Evolutionary conservation across 2,329 filamentous ascomycete genomes (phyloP), one percentile per base, ranked within the genome.

Genomic region (Sphaerulina musiva): DNA sequence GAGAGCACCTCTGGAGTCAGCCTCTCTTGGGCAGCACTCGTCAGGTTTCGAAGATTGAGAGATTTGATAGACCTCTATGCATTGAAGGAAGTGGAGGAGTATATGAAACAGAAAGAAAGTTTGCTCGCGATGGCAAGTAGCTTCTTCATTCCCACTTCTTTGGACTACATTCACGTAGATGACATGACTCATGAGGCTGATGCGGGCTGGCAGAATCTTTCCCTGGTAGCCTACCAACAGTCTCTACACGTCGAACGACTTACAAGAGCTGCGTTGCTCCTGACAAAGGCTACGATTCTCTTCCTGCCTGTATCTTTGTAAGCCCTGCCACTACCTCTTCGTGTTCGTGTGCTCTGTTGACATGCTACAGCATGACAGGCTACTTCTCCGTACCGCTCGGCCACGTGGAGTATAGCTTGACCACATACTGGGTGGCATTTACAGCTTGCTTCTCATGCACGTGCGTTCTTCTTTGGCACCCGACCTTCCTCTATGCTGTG

Each of bases 151-250:
- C 48, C 44, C 14, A 51, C 41, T 23, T 51, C 44, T 31, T 26
- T 31, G 6, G 48, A 51, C 31, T 20, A 41, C 14, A 17, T 17
- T 17, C 14, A 17, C 20, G 32, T 29, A 36, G 23, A 20, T 20
- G 20, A 20, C 20, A 20, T 20, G 48, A 51, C 14, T 40, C 29
- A 29, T 17, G 9, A 39, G 23, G 32, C 41, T 44, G 34, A 52
- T 54, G 51, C 48, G 46, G 55, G 53, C 46, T 29, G 48, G 41
- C 8, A 87, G 83, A 89, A 89, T 68, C 89, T 89, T 76, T 88
- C 86, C 68, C 77, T 90, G 59, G 87, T 86, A 54, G 82, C 85
- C 14, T 82, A 89, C 64, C 88, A 86, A 66, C 85, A 89, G 68
- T 87, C 85, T 0, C 80, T 83, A 59, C 81, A 82, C 3, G 86